Evolutionary conservation across 345 rosid genomes (phyloP), one percentile per base, ranked within the genome.

Genomic region (Salix exigua): DNA sequence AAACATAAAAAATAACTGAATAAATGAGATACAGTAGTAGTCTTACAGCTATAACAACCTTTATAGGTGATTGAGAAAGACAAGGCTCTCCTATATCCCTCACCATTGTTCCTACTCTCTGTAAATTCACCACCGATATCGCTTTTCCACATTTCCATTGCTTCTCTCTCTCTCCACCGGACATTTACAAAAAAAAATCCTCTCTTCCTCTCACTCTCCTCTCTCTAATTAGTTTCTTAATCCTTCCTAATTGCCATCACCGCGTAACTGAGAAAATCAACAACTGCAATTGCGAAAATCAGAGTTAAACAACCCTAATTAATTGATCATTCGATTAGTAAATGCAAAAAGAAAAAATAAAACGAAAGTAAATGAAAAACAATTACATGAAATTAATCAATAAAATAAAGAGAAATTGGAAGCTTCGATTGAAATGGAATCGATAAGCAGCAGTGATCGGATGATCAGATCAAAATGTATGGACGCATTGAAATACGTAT

Each of bases 11-110:
- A 33, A 17, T 7, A 14, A 37, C 14, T 2, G 31, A 13, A 38
- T 30, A 7, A 51, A 25, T 21, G 55, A 65, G 37, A 46, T 19
- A 65, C 51, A 71, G 77, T 75, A 62, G 75, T 74, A 80, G 77
- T 77, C 89, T 89, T 84, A 88, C 81, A 82, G 86, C 72, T 65
- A 86, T 75, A 86, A 88, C 89, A 90, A 91, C 92, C 97, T 91
- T 92, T 79, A 87, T 84, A 28, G 84, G 86, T 35, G 94, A 88
- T 73, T 89, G 93, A 44, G 88, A 82, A 70, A 94, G 89, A 82
- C 96, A 94, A 77, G 97, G 92, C 80, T 92, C 92, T 81, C 97
- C 90, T 80, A 94, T 86, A 73, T 91, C 92, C 71, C 94, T 93
- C 58, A 91, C 94, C 31, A 92, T 73, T 31, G 90, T 89, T 82